Percentiles rank a stretch among this genome's conserved stretches.
Evolutionary conservation across 768 basidiomycete genomes (phyloP).

Genomic region (Russula sp.): DNA sequence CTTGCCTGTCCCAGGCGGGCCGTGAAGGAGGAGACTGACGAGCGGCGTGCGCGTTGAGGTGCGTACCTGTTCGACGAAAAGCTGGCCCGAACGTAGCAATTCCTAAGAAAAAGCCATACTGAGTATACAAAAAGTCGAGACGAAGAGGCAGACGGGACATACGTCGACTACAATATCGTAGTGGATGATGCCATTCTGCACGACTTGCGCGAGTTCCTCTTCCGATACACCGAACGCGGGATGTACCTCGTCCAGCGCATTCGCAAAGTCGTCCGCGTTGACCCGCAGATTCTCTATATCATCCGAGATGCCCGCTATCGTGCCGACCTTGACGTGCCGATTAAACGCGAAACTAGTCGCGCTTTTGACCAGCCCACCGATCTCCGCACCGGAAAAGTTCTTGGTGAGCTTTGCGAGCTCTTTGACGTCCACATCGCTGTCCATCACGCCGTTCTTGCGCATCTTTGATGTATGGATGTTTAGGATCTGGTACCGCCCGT

Average conservation of each 20-base stretch:
- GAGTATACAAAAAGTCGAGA: neutral
- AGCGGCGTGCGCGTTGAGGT: constrained; percentile 86
- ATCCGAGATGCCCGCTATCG: constrained; percentile 93
- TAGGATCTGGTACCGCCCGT: constrained; percentile 89
- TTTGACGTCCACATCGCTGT: constrained; percentile 68
- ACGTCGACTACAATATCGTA: constrained; percentile 74
- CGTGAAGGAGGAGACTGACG: constrained; percentile 85
- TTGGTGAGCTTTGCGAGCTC: constrained; percentile 85
- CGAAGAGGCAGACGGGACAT: constrained; percentile 29
- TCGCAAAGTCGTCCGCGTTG: constrained; percentile 78
- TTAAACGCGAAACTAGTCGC: constrained; percentile 98
- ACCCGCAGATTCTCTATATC: constrained; percentile 93
- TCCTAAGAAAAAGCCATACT: constrained; percentile 44
- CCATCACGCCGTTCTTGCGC: constrained; percentile 89
- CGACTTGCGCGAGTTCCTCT: constrained; percentile 87
- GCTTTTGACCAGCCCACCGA: constrained; percentile 93
- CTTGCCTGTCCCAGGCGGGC: constrained; percentile 57
- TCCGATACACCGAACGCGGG: constrained; percentile 98
- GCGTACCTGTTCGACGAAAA: constrained; percentile 92
- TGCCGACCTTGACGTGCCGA: constrained; percentile 95
- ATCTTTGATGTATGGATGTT: constrained; percentile 94
- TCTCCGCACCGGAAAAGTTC: constrained; percentile 98
- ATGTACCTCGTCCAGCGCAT: constrained; percentile 89
- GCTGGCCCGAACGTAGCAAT: constrained; percentile 75
- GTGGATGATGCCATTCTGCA: constrained; percentile 96